Conservation (phyloP, 352 stramenopile species). For the Globisporangium rhizosaccharum region DNA sequence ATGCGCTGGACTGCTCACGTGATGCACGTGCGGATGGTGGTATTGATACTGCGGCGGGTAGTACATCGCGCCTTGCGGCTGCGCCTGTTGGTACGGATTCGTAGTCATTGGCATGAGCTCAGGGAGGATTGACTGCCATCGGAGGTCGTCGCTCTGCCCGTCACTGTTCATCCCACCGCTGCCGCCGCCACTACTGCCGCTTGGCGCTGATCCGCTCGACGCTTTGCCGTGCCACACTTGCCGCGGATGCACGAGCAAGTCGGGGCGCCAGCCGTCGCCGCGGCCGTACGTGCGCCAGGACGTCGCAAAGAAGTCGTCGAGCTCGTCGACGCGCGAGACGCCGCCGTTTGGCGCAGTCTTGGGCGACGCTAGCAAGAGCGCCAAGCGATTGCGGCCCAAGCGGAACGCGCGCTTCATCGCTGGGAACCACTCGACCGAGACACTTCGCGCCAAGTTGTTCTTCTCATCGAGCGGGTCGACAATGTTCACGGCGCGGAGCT, state of each 20-base stretch:
- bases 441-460: conserved; percentile 84
- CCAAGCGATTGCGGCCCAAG: conserved; percentile 50
- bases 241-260: conserved; percentile 72
- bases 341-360: not conserved
- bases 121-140: conserved; percentile 14
- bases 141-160: conserved; percentile 4
- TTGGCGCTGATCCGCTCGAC: not conserved
- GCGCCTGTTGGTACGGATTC: conserved; percentile 1
- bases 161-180: not conserved
- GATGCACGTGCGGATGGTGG: conserved; percentile 5
- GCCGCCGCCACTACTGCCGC: not conserved
- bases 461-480: conserved; percentile 83
- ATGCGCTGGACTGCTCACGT: conserved; percentile 2
- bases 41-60: conserved; percentile 5
- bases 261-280: conserved; percentile 71
- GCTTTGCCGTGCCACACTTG: conserved; percentile 57
- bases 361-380: conserved; percentile 24
- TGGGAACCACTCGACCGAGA: conserved; percentile 66
- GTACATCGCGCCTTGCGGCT: conserved; percentile 6
- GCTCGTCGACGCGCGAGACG: conserved; percentile 5
- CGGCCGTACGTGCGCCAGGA: conserved; percentile 65
- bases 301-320: conserved; percentile 52
- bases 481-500: conserved; percentile 83
- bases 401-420: conserved; percentile 67
- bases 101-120: conserved; percentile 11